Evolutionary conservation across 208 protist species (phyloP).

Genomic region (Trypanosomatidae sp.): DNA sequence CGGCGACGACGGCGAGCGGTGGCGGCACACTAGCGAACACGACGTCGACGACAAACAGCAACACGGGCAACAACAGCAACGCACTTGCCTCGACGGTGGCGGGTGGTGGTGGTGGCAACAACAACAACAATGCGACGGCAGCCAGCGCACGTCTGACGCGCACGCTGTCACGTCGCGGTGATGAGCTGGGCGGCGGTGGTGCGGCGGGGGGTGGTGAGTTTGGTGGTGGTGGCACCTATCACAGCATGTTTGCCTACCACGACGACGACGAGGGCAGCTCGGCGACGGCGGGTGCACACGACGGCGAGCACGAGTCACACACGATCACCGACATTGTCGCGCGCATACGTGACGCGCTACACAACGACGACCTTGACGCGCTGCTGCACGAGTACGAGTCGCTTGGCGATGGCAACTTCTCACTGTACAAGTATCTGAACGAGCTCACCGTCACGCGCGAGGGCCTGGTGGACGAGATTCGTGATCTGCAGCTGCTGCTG

Average conservation of each 20-base stretch:
- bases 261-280: slow-evolving; percentile 14
- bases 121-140: not conserved
- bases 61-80: not conserved
- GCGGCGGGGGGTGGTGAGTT: slow-evolving; percentile 1
- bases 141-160: too few species aligned
- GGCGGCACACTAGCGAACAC: slow-evolving; percentile 1
- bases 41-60: slow-evolving; percentile 6
- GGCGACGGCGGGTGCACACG: slow-evolving; percentile 12
- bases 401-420: slow-evolving; percentile 92
- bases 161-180: too few species aligned
- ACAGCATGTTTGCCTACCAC: too few species aligned
- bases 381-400: slow-evolving; percentile 75
- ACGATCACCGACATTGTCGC: slow-evolving; percentile 66
- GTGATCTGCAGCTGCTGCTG: slow-evolving; percentile 61
- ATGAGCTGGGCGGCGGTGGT: slow-evolving; percentile 4
- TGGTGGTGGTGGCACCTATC: slow-evolving; percentile 1
- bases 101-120: not conserved
- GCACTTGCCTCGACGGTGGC: not conserved
- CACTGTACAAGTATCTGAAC: slow-evolving; percentile 94
- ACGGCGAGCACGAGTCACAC: slow-evolving; percentile 24
- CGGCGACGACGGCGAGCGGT: not conserved
- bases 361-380: slow-evolving; percentile 73
- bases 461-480: slow-evolving; percentile 79
- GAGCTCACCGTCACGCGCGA: slow-evolving; percentile 88
- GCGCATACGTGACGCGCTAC: slow-evolving; percentile 72